phyloP scores from a whole-genome alignment of 2,329 filamentous ascomycete species.

The Neonectria magnoliae region DNA sequence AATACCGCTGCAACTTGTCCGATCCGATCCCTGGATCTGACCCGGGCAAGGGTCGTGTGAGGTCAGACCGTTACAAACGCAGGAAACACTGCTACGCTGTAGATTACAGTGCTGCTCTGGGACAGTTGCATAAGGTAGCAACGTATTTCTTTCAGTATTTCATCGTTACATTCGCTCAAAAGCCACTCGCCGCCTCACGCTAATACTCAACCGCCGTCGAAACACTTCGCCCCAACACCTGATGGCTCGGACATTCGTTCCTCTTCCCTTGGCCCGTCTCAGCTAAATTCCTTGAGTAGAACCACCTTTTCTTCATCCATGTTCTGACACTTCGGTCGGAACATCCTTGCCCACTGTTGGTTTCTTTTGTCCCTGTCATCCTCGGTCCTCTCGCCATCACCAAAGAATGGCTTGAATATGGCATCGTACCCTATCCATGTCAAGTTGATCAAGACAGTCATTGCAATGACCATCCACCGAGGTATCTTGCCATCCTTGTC shows the following conservation, averaged over 20 bases:
- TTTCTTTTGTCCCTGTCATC: conserved; percentile 33
- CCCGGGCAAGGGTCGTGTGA: conserved; percentile 31
- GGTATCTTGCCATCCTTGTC: conserved; percentile 76
- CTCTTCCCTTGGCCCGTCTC: conserved; percentile 7
- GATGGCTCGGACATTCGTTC: neutral
- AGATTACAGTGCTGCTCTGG: conserved; percentile 8
- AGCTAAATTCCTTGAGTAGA: conserved; percentile 29
- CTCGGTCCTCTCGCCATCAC: conserved; percentile 81
- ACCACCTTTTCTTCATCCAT: conserved; percentile 41
- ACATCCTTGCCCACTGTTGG: conserved; percentile 8
- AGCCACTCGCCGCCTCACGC: conserved; percentile 14
- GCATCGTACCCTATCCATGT: conserved; percentile 59
- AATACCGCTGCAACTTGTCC: conserved; percentile 30
- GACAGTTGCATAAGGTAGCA: conserved; percentile 8
- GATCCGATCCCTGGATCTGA: conserved; percentile 26
- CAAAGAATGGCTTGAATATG: conserved; percentile 71
- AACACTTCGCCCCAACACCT: conserved; percentile 36
- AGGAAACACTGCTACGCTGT: conserved; percentile 3
- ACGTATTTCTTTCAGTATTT: conserved; percentile 22
- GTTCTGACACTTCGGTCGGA: conserved; percentile 8
- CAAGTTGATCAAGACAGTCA: conserved; percentile 62
- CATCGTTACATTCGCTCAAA: conserved; percentile 24
- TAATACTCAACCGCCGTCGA: conserved; percentile 36
- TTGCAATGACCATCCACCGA: conserved; percentile 67
- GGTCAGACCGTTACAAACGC: conserved; percentile 9